These are phyloP conservation scores for Populus ilicifolia DNA, from an alignment of 345 rosid genomes.

Conservation along the genomic window DNA sequence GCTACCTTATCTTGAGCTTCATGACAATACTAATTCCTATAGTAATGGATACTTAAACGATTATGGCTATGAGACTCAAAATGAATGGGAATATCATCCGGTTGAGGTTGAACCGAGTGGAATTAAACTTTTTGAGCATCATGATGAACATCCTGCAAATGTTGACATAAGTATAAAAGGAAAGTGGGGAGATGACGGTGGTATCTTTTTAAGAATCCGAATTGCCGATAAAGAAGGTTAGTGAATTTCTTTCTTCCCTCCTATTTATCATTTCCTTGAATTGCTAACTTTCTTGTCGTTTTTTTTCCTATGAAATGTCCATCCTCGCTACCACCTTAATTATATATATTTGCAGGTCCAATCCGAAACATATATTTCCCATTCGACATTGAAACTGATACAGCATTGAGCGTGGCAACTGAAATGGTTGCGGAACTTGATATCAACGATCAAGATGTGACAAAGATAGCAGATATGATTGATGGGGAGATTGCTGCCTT, in stretches of 20 bases:
- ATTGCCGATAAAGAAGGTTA: slow-evolving; percentile 83
- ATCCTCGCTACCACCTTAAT: neutral
- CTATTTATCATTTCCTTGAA: neutral
- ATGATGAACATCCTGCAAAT: slow-evolving; percentile 51
- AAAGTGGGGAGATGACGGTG: slow-evolving; percentile 59
- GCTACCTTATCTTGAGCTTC: slow-evolving; percentile 46
- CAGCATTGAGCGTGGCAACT: slow-evolving; percentile 83
- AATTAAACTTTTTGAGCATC: slow-evolving; percentile 69
- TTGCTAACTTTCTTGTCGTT: neutral
- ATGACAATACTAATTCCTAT: slow-evolving; percentile 33
- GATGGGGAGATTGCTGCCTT: slow-evolving; percentile 78
- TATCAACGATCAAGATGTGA: slow-evolving; percentile 70
- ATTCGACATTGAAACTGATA: slow-evolving; percentile 64
- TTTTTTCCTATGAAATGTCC: neutral
- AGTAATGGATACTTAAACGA: slow-evolving; percentile 45
- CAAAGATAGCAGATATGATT: slow-evolving; percentile 79
- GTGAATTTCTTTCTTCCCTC: slow-evolving; percentile 10
- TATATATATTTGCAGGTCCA: slow-evolving; percentile 43
- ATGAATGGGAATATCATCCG: slow-evolving; percentile 51
- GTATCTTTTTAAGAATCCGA: slow-evolving; percentile 63
- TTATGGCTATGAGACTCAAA: slow-evolving; percentile 31
- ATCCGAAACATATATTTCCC: slow-evolving; percentile 86
- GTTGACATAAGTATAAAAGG: slow-evolving; percentile 82
- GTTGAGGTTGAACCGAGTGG: slow-evolving; percentile 52
- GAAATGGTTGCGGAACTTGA: slow-evolving; percentile 97